Conservation (phyloP, 768 basidiomycete species). For the Cyathus striatus region DNA sequence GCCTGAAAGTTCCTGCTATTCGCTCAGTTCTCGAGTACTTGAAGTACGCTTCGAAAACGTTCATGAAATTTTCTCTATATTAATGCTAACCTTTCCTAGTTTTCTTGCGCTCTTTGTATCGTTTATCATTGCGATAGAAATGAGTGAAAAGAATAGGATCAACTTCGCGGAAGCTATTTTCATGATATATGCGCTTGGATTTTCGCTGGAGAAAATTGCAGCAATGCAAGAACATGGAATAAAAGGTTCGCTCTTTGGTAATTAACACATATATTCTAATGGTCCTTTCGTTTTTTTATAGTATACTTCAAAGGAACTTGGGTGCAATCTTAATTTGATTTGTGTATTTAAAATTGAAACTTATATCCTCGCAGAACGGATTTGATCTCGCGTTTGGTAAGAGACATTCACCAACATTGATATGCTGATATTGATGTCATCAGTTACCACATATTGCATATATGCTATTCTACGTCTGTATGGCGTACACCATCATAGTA, state of each 20-base stretch:
- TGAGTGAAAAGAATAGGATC: slow-evolving; percentile 52
- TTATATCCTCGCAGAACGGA: slow-evolving; percentile 57
- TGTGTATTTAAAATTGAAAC: slow-evolving; percentile 1
- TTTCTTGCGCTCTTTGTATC: slow-evolving; percentile 79
- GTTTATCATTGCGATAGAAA: slow-evolving; percentile 78
- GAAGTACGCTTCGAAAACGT: slow-evolving; percentile 45
- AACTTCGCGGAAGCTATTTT: slow-evolving; percentile 69
- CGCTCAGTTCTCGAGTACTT: slow-evolving; percentile 86
- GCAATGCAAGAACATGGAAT: slow-evolving; percentile 96
- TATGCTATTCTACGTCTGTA: slow-evolving; percentile 78
- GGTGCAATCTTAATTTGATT: slow-evolving; percentile 41
- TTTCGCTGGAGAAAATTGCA: slow-evolving; percentile 88
- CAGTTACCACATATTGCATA: slow-evolving; percentile 73
- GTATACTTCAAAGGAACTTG: slow-evolving; percentile 85
- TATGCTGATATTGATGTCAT: background rate
- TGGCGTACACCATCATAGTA: slow-evolving; percentile 68
- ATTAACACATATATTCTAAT: too few species aligned
- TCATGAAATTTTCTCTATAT: background rate
- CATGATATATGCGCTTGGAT: slow-evolving; percentile 77
- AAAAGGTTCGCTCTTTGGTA: slow-evolving; percentile 53
- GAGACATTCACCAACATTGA: slow-evolving; percentile 11
- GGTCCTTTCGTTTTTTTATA: too few species aligned
- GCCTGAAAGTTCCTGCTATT: slow-evolving; percentile 89
- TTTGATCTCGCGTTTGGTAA: slow-evolving; percentile 89
- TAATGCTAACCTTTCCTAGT: slow-evolving; percentile 25